Conservation (phyloP, 1,284 basidiomycete species). For the Trichosporon coremiiforme region DNA sequence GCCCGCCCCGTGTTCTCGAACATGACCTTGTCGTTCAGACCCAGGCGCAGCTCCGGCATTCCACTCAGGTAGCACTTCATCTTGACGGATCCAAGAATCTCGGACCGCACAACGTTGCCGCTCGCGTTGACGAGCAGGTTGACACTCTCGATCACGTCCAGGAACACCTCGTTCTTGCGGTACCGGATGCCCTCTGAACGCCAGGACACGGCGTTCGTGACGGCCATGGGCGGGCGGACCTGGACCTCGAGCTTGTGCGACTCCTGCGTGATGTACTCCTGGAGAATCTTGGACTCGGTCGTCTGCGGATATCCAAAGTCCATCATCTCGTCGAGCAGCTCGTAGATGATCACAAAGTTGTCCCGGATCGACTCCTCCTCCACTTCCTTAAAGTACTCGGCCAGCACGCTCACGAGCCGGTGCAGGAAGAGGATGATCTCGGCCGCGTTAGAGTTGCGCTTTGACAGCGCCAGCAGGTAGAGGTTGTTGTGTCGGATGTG, state of each 20-base stretch:
- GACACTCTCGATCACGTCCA: conserved; percentile 97
- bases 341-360: conserved; percentile 98
- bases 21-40: conserved; percentile 99
- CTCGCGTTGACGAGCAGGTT: conserved; percentile 96
- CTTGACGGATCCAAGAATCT: conserved; percentile 96
- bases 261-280: conserved; percentile 97
- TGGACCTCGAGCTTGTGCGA: conserved; percentile 98
- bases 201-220: conserved; percentile 99
- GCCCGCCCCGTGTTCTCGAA: conserved; percentile 94
- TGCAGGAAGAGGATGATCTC: conserved; percentile 98
- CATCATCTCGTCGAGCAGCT: conserved; percentile 99
- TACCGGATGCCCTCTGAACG: conserved; percentile 96
- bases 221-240: conserved; percentile 91
- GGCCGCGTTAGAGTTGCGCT: conserved; percentile 92
- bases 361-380: conserved; percentile 99
- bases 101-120: conserved; percentile 94
- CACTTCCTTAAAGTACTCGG: conserved; percentile 99
- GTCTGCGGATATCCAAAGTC: conserved; percentile 99
- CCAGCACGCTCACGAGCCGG: conserved; percentile 72
- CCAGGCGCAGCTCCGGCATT: conserved; percentile 95
- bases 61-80: conserved; percentile 99
- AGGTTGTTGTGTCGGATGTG: conserved; percentile 98
- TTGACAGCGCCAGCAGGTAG: conserved; percentile 92
- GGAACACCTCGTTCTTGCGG: conserved; percentile 98
- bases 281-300: conserved; percentile 97